Evolutionary conservation across 176 grass and related monocot species (phyloP).

Genomic region (Rhipidocladum racemiflorum): DNA sequence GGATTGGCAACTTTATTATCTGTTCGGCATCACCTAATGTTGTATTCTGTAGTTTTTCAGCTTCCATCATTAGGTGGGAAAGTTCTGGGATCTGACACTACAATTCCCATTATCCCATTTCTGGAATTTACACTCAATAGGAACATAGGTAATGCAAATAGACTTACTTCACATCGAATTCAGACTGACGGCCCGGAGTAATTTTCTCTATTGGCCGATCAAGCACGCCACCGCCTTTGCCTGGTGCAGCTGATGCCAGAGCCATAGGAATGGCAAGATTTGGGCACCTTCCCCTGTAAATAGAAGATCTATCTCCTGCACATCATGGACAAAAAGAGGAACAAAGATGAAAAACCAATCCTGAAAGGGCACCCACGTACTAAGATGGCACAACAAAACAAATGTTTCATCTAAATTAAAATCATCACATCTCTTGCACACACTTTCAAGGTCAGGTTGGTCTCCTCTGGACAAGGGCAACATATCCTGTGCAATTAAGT

Average conservation of each 20-base stretch:
- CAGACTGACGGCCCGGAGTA: slow-evolving; percentile 78
- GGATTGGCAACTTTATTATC: background rate
- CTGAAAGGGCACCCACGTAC: background rate
- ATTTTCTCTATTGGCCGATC: slow-evolving; percentile 86
- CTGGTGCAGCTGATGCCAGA: slow-evolving; percentile 54
- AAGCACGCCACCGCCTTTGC: slow-evolving; percentile 90
- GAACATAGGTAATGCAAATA: background rate
- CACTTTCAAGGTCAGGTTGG: background rate
- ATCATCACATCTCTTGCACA: background rate
- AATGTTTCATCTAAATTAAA: slow-evolving; percentile 10
- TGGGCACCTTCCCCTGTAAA: slow-evolving; percentile 43
- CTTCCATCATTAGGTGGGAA: background rate
- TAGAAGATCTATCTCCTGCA: slow-evolving; percentile 58
- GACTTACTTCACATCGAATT: slow-evolving; percentile 78
- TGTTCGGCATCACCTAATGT: background rate
- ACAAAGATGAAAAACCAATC: background rate
- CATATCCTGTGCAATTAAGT: too few relatives aligned
- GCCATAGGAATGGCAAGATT: slow-evolving; percentile 50
- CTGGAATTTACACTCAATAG: background rate
- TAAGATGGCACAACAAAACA: slow-evolving; percentile 2
- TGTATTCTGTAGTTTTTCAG: background rate
- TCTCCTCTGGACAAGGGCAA: background rate
- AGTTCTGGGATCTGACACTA: background rate
- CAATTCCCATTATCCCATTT: background rate
- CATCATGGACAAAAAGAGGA: slow-evolving; percentile 16